Evolutionary conservation across 805 yeast species (phyloP), one percentile per base, ranked within the genome.

Genomic region (Yamadazyma olivae): DNA sequence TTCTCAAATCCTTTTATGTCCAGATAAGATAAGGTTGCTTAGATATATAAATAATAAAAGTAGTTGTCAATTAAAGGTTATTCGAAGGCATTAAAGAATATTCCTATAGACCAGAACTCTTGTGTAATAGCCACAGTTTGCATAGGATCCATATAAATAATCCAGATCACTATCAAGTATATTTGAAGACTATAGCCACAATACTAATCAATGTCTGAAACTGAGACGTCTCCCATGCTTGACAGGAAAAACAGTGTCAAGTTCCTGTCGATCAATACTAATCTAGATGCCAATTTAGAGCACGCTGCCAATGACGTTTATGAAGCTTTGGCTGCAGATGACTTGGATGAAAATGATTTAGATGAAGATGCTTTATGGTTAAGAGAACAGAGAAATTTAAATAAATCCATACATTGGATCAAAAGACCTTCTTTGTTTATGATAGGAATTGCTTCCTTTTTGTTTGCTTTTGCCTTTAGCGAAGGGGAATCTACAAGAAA

Each of bases 341-440:
- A 39, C 27, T 57, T 60, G 9, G 59, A 53, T 13, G 70, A 60
- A 25, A 63, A 57, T 6, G 53, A 49, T 14, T 38, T 43, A 20
- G 63, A 63, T 31, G 73, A 66, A 27, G 79, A 74, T 37, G 61
- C 64, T 6, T 53, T 70, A 5, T 70, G 80, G 71, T 51, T 75
- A 12, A 49, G 73, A 12, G 81, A 78, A 41, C 74, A 72, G 35
- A 60, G 80, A 29, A 17, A 47, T 3, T 54, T 61, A 24, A 75
- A 76, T 49, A 52, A 59, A 40, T 39, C 60, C 3, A 36, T 75
- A 19, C 64, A 66, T 14, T 81, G 86, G 83, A 57, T 71, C 36
- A 62, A 61, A 19, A 61, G 82, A 28, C 90, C 90, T 0, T 71
- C 82, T 3, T 57, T 78, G 6, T 45, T 59, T n/a, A 63, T 76